A percentile compares a stretch with the other conserved stretches of the same genome.
phyloP scores from a whole-genome alignment of 345 rosid genomes.

The Salix udensis region DNA sequence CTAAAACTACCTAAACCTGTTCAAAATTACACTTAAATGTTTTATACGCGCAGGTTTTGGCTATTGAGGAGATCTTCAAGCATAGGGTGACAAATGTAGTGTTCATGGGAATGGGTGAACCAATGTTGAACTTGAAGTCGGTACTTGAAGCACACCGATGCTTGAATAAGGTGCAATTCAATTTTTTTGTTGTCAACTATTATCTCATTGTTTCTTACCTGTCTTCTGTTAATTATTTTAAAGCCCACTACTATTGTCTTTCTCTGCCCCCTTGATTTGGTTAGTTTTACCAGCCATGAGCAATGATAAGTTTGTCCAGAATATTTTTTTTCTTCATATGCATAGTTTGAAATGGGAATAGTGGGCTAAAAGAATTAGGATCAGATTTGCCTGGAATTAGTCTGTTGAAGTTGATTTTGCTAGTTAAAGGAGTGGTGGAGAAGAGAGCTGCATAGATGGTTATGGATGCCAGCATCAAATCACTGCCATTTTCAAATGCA shows the following conservation, averaged over 20 bases:
- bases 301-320: too few species aligned
- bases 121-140: slow-evolving; percentile 87
- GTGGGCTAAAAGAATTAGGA: background rate
- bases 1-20: background rate
- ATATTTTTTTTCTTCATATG: slow-evolving; percentile 1
- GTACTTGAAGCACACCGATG: slow-evolving; percentile 92
- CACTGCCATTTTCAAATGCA: background rate
- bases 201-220: background rate
- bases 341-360: background rate
- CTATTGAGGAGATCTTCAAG: slow-evolving; percentile 82
- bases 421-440: background rate
- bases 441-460: background rate
- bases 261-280: background rate
- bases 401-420: background rate
- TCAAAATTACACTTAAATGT: background rate
- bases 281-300: background rate
- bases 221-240: slow-evolving; percentile 4
- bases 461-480: background rate
- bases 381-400: background rate
- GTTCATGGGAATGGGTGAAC: slow-evolving; percentile 99
- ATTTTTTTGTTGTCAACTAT: background rate
- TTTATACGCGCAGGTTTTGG: slow-evolving; percentile 57
- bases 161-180: slow-evolving; percentile 67
- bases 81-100: slow-evolving; percentile 93
- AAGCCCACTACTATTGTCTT: background rate